A percentile compares a stretch with the other conserved stretches of the same genome.
phyloP scores from a whole-genome alignment of 805 yeast species.

The Kluyveromyces aestuarii region DNA sequence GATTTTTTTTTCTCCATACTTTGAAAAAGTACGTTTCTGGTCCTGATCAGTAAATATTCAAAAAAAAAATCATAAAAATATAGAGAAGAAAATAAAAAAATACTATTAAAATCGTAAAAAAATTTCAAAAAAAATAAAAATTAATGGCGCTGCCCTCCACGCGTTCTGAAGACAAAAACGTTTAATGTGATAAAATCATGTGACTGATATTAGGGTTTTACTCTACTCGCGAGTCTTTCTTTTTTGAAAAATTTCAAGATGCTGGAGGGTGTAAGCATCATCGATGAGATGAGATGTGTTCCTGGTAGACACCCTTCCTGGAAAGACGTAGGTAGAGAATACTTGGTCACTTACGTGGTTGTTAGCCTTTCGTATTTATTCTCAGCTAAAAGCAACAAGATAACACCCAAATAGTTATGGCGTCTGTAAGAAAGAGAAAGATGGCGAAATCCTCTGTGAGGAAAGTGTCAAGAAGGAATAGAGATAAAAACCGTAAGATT shows the following conservation, averaged over 20 bases:
- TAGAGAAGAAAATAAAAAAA: background rate
- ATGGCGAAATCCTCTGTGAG: conserved; percentile 62
- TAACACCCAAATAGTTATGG: conserved; percentile 31
- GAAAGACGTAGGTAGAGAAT: background rate
- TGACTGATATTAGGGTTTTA: too few species aligned
- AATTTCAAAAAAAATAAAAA: background rate
- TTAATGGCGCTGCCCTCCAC: too few species aligned
- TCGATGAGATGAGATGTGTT: conserved; percentile 3
- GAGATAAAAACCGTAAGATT: conserved; percentile 61
- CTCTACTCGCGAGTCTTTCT: background rate
- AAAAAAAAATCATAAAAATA: background rate
- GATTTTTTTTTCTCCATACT: background rate
- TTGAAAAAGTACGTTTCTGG: background rate
- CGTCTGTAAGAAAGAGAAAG: conserved; percentile 78
- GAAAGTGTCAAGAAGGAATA: conserved; percentile 60
- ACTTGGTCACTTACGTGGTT: background rate
- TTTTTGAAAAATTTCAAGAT: conserved; percentile 1
- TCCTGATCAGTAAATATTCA: background rate
- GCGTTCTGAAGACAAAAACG: too few species aligned
- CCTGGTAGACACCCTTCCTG: background rate
- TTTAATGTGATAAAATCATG: too few species aligned
- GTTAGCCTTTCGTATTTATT: background rate
- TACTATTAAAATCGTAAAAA: background rate
- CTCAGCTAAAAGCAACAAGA: background rate
- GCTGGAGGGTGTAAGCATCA: background rate